Percentiles rank a stretch among this genome's conserved stretches.
Conservation (phyloP, 495 filamentous ascomycete genomes). For the Penicillium parvum region DNA sequence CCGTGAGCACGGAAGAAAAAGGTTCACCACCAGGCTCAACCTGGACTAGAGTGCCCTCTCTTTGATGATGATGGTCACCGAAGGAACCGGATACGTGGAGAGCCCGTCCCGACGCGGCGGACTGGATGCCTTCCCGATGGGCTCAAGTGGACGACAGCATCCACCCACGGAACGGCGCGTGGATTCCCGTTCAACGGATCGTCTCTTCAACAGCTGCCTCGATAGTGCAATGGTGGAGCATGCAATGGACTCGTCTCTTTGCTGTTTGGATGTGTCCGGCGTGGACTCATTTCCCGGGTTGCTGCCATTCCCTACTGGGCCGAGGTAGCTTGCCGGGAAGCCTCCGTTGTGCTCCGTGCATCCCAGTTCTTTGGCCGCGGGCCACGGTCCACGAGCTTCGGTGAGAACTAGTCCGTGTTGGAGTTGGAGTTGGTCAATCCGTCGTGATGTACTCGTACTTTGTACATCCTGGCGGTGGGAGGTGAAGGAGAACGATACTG, state of each 20-base stretch:
- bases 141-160: constrained; percentile 1
- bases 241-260: no score
- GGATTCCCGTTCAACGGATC: constrained; percentile 21
- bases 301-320: not conserved
- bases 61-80: not conserved
- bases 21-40: constrained; percentile 2
- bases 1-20: no score
- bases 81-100: constrained; percentile 5
- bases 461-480: no score
- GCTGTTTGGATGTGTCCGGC: not conserved
- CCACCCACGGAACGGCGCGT: constrained; percentile 22
- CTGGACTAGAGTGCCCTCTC: not conserved
- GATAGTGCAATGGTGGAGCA: constrained; percentile 6
- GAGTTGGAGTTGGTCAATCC: no score
- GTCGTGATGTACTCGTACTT: no score
- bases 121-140: not conserved
- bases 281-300: not conserved
- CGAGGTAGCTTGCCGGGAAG: not conserved
- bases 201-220: constrained; percentile 11
- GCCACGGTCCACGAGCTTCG: not conserved
- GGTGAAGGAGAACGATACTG: no score
- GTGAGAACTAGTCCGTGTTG: no score
- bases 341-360: not conserved
- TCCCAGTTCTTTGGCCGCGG: not conserved
- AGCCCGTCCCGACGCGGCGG: constrained; percentile 2